A percentile compares a stretch with the other conserved stretches of the same genome.
phyloP scores from a whole-genome alignment of 2,329 filamentous ascomycete genomes.

The Botrytis galanthina region DNA sequence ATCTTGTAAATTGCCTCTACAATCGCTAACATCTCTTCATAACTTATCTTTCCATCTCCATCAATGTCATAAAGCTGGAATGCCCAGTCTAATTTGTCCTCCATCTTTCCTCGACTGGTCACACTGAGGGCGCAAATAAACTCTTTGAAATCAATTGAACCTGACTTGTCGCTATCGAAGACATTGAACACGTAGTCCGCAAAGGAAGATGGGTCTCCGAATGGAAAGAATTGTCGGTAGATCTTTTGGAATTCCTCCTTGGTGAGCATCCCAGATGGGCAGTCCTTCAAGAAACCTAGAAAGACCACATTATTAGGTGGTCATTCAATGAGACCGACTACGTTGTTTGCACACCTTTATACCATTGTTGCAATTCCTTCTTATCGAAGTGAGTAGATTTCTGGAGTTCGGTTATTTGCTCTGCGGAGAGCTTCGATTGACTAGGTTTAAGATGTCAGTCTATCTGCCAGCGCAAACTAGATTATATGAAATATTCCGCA shows the following conservation, averaged over 20 bases:
- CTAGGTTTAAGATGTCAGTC: constrained; percentile 47
- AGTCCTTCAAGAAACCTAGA: constrained; percentile 94
- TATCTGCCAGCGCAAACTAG: not conserved
- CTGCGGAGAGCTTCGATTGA: constrained; percentile 96
- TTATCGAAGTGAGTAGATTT: constrained; percentile 98
- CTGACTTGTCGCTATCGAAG: constrained; percentile 95
- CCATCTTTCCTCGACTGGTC: constrained; percentile 96
- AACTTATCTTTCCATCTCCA: constrained; percentile 97
- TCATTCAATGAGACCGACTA: constrained; percentile 23
- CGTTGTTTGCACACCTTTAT: constrained; percentile 71
- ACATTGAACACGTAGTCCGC: constrained; percentile 99
- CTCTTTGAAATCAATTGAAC: constrained; percentile 98
- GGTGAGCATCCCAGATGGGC: constrained; percentile 91
- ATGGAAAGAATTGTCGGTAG: constrained; percentile 98
- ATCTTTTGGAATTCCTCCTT: constrained; percentile 99
- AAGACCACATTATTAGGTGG: constrained; percentile 16
- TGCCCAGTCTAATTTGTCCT: constrained; percentile 98
- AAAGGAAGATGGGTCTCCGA: constrained; percentile 94
- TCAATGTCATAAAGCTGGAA: constrained; percentile 99
- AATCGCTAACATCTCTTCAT: constrained; percentile 98
- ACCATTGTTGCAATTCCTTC: constrained; percentile 99
- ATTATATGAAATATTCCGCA: not conserved
- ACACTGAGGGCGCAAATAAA: constrained; percentile 98
- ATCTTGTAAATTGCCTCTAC: constrained; percentile 99
- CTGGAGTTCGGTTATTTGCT: constrained; percentile 92